A percentile compares a stretch with the other conserved stretches of the same genome.
phyloP scores from a whole-genome alignment of 768 basidiomycete species.

The Lyophyllum shimeji region DNA sequence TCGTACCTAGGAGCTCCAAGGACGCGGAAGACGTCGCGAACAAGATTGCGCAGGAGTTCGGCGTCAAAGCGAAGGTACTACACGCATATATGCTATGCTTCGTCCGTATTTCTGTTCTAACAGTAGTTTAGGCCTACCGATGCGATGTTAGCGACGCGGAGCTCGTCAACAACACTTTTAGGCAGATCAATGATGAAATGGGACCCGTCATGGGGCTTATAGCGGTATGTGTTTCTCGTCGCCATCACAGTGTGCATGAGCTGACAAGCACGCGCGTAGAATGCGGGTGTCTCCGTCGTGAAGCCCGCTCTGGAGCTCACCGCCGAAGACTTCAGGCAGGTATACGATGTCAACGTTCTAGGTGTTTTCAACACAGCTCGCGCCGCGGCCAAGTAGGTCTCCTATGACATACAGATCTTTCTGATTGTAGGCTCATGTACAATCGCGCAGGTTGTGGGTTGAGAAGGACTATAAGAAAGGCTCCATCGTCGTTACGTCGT shows the following conservation, averaged over 20 bases:
- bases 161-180: constrained; percentile 41
- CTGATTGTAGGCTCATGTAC: neutral
- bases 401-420: neutral
- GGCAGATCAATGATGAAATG: constrained; percentile 48
- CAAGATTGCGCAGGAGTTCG: constrained; percentile 45
- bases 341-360: constrained; percentile 61
- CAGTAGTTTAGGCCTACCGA: constrained; percentile 47
- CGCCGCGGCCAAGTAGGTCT: constrained; percentile 51
- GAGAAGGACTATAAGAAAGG: constrained; percentile 33
- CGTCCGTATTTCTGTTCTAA: neutral
- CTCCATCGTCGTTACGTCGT: constrained; percentile 64
- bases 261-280: constrained; percentile 29
- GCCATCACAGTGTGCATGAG: neutral
- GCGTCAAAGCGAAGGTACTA: constrained; percentile 39
- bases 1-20: constrained; percentile 36
- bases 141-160: constrained; percentile 57
- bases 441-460: constrained; percentile 41
- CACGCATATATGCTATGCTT: neutral
- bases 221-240: constrained; percentile 37
- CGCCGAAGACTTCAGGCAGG: constrained; percentile 50
- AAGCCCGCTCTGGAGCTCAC: constrained; percentile 61
- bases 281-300: constrained; percentile 61
- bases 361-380: constrained; percentile 66
- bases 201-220: constrained; percentile 52
- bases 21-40: constrained; percentile 49